Base-by-base conservation (phyloP, 495 filamentous ascomycete genomes). In the Penicillium antarcticum region DNA sequence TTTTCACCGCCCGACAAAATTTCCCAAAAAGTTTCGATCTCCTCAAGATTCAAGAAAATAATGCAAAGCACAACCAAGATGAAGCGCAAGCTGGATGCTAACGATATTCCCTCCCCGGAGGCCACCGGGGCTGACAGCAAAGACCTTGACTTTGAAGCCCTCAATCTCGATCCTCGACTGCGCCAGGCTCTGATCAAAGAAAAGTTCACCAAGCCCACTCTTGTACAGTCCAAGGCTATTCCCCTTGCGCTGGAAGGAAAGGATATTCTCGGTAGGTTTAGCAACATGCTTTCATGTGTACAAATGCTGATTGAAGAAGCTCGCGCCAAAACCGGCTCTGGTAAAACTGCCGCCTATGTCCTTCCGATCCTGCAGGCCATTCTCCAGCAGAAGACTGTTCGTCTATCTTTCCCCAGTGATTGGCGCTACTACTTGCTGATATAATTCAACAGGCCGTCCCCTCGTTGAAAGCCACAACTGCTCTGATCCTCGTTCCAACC, bases 311-410 rank as follows among this genome's bases (percentile, higher is more conserved):
- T 47, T 41, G 29, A 17, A 42, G 24, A 44, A 84, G 84, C 90
- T 44, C 88, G 89, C 56, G 87, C 92, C 36, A 94, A 91, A 69
- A 97, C 92, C 16, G 92, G 92, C 23, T 94, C 91, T 16, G 92
- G 94, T 40, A 98, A 98, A 73, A 98, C 94, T 5, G 88, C 89
- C n/a, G 94, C 94, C 44, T 98, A 98, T 69, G 76, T 96, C n/a
- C 79, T 97, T 21, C 94, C 94, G 1, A 79, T 96, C 34, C 70
- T 97, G 34, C 86, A 95, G 55, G 75, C 78, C 18, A 88, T 96
- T 45, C 77, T 98, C 10, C 84, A 83, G 58, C 80, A 79, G 45
- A 96, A 96, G 73, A 62, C 75, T 58, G 87, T 87, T 65, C 45
- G 80, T 63, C 13, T 38, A 35, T 53, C 35, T 55, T 31, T 10